Percentiles rank a stretch among this genome's conserved stretches.
Evolutionary conservation across 768 basidiomycete species (phyloP).

Genomic region (Leucosporidium creatinivorum): DNA sequence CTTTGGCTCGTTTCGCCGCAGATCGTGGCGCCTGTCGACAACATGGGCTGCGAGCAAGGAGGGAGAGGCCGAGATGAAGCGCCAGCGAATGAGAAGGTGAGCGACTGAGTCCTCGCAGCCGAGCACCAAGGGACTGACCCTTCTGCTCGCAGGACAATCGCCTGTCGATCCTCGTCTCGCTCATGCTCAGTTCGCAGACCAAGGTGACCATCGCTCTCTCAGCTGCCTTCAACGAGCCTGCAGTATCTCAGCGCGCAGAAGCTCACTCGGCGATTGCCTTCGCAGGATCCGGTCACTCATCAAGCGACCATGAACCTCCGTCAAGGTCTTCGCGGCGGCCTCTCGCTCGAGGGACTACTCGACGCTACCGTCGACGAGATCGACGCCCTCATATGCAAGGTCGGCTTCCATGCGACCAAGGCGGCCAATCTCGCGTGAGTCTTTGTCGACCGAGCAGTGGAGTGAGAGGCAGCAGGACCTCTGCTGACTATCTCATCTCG

Average conservation of each 20-base stretch:
- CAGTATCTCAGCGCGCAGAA: too few species aligned
- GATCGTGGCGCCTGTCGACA: constrained; percentile 79
- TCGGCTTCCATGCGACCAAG: constrained; percentile 36
- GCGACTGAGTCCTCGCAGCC: constrained; percentile 7
- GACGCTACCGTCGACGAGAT: constrained; percentile 58
- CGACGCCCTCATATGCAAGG: constrained; percentile 27
- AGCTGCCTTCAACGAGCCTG: background rate
- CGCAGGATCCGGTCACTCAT: constrained; percentile 49
- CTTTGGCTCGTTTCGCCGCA: constrained; percentile 61
- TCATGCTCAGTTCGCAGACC: constrained; percentile 94
- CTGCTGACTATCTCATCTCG: background rate
- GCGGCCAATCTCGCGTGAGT: constrained; percentile 13
- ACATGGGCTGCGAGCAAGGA: constrained; percentile 76
- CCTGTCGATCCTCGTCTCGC: constrained; percentile 74
- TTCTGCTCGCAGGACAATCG: constrained; percentile 57
- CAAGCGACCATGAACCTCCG: constrained; percentile 71
- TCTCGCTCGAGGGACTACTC: constrained; percentile 65
- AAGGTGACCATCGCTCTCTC: constrained; percentile 43
- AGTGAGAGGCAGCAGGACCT: background rate
- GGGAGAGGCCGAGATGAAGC: constrained; percentile 44
- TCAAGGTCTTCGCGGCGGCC: constrained; percentile 62
- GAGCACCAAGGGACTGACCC: background rate
- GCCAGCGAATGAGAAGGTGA: constrained; percentile 51
- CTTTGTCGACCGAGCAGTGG: background rate
- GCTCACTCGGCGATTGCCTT: constrained; percentile 87